Base-by-base conservation (phyloP, 139 green algal genomes). In the Coelastrella sp. region DNA sequence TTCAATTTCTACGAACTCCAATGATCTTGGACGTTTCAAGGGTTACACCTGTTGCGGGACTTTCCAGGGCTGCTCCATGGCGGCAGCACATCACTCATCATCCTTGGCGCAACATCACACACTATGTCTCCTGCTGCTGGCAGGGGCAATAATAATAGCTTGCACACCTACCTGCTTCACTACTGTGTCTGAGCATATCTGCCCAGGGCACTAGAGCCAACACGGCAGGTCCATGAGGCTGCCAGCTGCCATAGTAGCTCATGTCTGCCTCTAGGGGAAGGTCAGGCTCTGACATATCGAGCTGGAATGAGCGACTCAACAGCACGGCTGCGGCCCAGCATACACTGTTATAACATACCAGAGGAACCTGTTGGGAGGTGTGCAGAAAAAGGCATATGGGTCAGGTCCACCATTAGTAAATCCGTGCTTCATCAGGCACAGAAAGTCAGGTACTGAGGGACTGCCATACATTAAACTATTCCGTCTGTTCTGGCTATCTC, bases 161-260 rank as follows among this genome's bases (percentile, higher is more conserved):
- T 30, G 23, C 34, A 11, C 30, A n/a, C 84, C 2, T 41, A 92
- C 90, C 90, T 85, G 90, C 88, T 7, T 77, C 69, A 67, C 86
- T 91, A 86, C 89, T 88, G 88, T 93, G 92, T 30, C 81, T 67
- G 59, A 93, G 80, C 79, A 90, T 86, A 88, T 95, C 92, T 27
- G 89, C 90, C 92, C 92, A 95, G 2, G 92, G 92, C 75, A 95
- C 92, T 57, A 95, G 89, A 9, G 85, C 88, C 78, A 93, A 43
- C 66, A 78, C 59, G 30, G 82, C 81, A 2, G 45, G 53, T 35
- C 60, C 68, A 32, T 85, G 82, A 23, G 25, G 40, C 81, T 88
- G 83, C 88, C 89, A 92, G 30, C 53, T 86, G 48, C 89, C 86
- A 66, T 79, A 88, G 45, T 85, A 88, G 34, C 63, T 86, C 78